Base-by-base conservation (phyloP, 139 green algal genomes). In the Edaphochlamys debaryana region DNA sequence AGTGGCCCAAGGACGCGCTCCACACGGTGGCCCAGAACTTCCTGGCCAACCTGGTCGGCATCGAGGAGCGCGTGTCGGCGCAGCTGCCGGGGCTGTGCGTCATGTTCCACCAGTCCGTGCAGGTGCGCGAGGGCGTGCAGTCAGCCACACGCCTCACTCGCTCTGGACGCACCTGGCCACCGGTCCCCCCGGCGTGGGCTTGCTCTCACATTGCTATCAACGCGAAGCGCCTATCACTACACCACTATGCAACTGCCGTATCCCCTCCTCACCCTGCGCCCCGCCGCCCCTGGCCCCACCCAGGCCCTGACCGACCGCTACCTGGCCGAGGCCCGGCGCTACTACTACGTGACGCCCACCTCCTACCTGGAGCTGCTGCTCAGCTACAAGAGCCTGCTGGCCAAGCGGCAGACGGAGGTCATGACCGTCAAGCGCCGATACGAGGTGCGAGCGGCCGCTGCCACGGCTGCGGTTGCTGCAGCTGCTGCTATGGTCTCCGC, bases 331-430 rank as follows among this genome's bases (percentile, higher is more conserved):
- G 79, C 89, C 80, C 79, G 84, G 64, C 92, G 92, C 38, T 85
- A 95, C 87, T 94, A 95, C 89, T 96, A 96, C 84, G 86, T 94
- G 41, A 96, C 94, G 42, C 93, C 94, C 54, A 96, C 94, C 30
- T 91, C 74, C 36, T 96, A 96, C 87, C 90, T 96, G 64, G 93
- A 96, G 89, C 91, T 97, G 38, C 89, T 97, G 50, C 63, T 73
- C 45, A 90, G 72, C 56, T 96, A 93, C 91, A 94, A 93, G 86
- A 88, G 77, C 41, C 89, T 96, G 64, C 87, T 95, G 62, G 88
- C 38, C 15, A 80, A 72, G 62, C 82, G 88, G 15, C 74, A 89
- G 68, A 88, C 90, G 56, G 85, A 93, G 89, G 87, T 93, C 37
- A 91, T 91, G 84, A 87, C 84, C 5, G 86, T 89, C 41, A 95